These are phyloP conservation scores for Clarireedia sp. DNA, from an alignment of 2,329 filamentous ascomycete species.

Conservation along the genomic window DNA sequence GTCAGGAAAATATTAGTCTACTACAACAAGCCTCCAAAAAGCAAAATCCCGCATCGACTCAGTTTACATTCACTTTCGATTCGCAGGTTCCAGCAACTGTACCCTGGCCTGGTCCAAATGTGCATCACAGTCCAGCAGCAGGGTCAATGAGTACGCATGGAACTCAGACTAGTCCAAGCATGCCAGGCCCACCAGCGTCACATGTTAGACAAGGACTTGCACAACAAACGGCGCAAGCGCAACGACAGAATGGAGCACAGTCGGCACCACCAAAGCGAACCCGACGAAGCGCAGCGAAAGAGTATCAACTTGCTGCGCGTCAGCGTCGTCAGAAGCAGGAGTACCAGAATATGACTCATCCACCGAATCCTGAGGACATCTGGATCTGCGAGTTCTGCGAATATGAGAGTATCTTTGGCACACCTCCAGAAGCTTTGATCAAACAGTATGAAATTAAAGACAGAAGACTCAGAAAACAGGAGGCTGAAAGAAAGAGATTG, in stretches of 20 bases:
- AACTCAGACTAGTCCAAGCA: constrained; percentile 29
- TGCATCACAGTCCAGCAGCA: constrained; percentile 21
- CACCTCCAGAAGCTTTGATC: constrained; percentile 74
- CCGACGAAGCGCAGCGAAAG: constrained; percentile 58
- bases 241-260: constrained; percentile 29
- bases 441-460: constrained; percentile 93
- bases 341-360: constrained; percentile 67
- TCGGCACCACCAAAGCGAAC: constrained; percentile 47
- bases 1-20: constrained; percentile 72
- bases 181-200: constrained; percentile 12
- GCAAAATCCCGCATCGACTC: constrained; percentile 63
- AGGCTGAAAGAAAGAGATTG: constrained; percentile 77
- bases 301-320: constrained; percentile 67
- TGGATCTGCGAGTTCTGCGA: constrained; percentile 99
- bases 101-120: constrained; percentile 55
- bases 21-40: constrained; percentile 58
- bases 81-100: constrained; percentile 77
- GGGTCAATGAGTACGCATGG: constrained; percentile 27
- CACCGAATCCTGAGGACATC: constrained; percentile 62
- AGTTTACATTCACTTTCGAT: constrained; percentile 96
- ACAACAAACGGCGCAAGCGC: constrained; percentile 31
- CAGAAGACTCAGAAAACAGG: constrained; percentile 69
- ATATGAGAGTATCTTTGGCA: constrained; percentile 92
- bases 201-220: constrained; percentile 23
- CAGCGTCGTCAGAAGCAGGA: constrained; percentile 71